Conservation (phyloP, 2,329 filamentous ascomycete genomes). For the Aureobasidium sp. region DNA sequence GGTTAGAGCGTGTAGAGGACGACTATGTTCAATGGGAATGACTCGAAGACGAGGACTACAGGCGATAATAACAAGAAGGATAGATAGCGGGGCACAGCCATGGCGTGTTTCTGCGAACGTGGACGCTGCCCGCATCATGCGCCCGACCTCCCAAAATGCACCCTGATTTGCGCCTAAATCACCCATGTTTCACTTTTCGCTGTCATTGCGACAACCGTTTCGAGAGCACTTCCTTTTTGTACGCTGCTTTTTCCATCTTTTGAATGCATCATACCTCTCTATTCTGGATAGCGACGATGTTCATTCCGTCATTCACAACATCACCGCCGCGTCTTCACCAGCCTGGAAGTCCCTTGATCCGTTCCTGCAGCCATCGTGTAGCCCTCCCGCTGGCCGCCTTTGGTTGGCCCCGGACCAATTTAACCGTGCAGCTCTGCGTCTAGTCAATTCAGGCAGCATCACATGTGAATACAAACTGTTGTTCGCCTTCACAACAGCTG, state of each 20-base stretch:
- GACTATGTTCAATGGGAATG: background rate
- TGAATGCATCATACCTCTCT: background rate
- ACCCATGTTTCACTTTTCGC: background rate
- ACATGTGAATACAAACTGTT: background rate
- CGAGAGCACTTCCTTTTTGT: background rate
- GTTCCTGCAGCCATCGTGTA: background rate
- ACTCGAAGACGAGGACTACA: background rate
- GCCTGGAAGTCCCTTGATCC: background rate
- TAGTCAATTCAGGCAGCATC: background rate
- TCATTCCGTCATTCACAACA: background rate
- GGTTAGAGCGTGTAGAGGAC: background rate
- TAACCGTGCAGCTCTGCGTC: slow-evolving; percentile 2
- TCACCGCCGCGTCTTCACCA: no score
- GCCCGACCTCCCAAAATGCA: background rate
- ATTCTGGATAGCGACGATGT: background rate
- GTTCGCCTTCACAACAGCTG: background rate
- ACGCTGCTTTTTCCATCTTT: background rate
- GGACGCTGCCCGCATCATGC: background rate
- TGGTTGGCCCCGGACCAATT: background rate
- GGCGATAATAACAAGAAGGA: background rate
- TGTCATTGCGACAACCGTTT: background rate
- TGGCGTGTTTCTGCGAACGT: background rate
- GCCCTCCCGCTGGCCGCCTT: background rate
- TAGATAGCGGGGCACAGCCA: background rate
- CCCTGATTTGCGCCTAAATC: background rate